Base-by-base conservation (phyloP, 345 rosid species). In the Populus simonii region DNA sequence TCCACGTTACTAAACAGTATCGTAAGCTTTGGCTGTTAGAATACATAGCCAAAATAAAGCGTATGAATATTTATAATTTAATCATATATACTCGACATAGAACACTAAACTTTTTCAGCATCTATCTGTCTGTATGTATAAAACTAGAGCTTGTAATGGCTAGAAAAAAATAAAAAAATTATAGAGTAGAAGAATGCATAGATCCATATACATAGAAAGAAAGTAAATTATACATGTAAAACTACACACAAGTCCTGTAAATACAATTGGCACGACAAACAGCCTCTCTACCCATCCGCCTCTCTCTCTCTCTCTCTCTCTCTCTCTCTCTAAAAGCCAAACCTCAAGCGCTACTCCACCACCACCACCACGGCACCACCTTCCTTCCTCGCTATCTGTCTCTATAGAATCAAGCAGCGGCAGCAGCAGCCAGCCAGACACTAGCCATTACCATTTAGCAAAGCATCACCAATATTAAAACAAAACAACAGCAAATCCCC, bases 271-370 rank as follows among this genome's bases (percentile, higher is more conserved):
- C 38, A 29, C 35, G 61, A 47, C 31, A 53, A 41, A 72, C 49
- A 53, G 43, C 59, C 33, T 68, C 76, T 74, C 76, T 41, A 9
- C 70, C 20, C 57, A 29, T 74, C 77, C 70, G 77, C 61, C 70
- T 45, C 27, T 74, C 69, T 41, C 27, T 23, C 38, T 4, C 17
- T 33, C 74, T 49, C 31, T 29, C 31, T 27, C 27, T 1, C 27
- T 27, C 29, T 29, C 20, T 25, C 38, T 18, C 18, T 33, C 75
- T 55, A 23, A 23, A 38, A 74, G 77, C 70, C 22, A 51, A 23
- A 4, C 43, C 41, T 16, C 59, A n/a, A 59, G 65, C 65, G 27
- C 27, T 36, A 20, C 7, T 68, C 71, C 25, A 16, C 71, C 71
- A 3, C 71, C 71, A 3, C 39, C 71, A 18, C 23, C 41, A 68